Evolutionary conservation across 768 basidiomycete species (phyloP).

Genomic region (Artomyces pyxidatus): DNA sequence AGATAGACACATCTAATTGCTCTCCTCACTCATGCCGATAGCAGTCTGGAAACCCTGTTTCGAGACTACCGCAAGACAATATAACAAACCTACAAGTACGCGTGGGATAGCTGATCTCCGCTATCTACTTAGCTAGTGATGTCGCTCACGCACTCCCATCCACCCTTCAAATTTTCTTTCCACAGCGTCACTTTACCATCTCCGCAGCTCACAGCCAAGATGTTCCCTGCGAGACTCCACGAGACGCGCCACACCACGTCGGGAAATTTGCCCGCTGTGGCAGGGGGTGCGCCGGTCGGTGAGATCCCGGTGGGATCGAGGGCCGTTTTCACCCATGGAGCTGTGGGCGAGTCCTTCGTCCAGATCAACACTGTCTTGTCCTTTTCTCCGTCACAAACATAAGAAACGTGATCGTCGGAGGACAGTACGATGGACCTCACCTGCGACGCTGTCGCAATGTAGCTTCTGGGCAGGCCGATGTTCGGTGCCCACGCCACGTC

Average conservation of each 20-base stretch:
- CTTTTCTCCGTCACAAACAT: conserved; percentile 18
- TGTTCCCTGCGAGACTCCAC: conserved; percentile 95
- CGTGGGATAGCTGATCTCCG: too few relatives aligned
- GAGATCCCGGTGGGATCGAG: conserved; percentile 59
- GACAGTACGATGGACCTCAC: conserved; percentile 25
- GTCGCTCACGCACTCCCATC: conserved; percentile 96
- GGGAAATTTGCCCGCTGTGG: conserved; percentile 75
- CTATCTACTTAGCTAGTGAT: conserved; percentile 71
- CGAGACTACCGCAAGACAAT: too few relatives aligned
- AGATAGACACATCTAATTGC: too few relatives aligned
- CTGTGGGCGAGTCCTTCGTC: conserved; percentile 73
- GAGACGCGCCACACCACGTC: conserved; percentile 99
- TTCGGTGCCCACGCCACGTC: conserved; percentile 99
- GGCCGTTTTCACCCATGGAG: conserved; percentile 72
- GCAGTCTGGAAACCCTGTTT: too few relatives aligned
- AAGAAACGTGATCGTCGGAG: neutral
- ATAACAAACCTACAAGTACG: too few relatives aligned
- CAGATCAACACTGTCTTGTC: conserved; percentile 88
- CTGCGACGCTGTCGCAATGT: conserved; percentile 94
- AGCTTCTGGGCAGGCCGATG: conserved; percentile 88
- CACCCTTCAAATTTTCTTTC: conserved; percentile 95
- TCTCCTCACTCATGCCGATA: too few relatives aligned
- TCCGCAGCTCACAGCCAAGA: conserved; percentile 93
- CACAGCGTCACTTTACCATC: conserved; percentile 97
- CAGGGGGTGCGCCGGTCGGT: conserved; percentile 32